Conservation (phyloP, 495 filamentous ascomycete genomes). For the Neurospora hispaniola region DNA sequence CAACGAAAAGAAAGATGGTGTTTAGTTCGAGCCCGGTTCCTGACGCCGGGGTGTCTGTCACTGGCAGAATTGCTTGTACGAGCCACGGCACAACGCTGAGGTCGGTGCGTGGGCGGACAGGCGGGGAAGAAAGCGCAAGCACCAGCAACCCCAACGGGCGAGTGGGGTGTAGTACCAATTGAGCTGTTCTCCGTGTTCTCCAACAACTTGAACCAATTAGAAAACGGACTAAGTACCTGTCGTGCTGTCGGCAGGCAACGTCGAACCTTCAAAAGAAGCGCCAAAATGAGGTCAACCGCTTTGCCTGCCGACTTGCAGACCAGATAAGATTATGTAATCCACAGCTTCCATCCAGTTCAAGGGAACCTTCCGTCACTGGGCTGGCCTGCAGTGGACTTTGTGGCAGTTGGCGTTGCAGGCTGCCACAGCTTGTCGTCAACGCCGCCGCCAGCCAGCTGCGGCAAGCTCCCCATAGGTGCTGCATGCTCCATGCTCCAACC, state of each 20-base stretch:
- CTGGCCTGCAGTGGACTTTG: neutral
- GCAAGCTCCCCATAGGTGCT: neutral
- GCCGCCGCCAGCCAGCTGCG: neutral
- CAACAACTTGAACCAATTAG: neutral
- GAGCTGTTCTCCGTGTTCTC: neutral
- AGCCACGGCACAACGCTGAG: neutral
- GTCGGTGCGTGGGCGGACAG: neutral
- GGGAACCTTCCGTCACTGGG: neutral
- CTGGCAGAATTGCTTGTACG: neutral
- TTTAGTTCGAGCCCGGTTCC: neutral
- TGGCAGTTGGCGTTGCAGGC: conserved; percentile 14
- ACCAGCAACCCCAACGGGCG: neutral
- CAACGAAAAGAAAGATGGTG: neutral
- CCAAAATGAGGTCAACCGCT: neutral
- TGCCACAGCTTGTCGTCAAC: conserved; percentile 31
- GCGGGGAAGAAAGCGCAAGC: neutral
- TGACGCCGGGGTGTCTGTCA: neutral
- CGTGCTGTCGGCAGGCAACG: neutral
- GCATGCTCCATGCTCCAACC: neutral
- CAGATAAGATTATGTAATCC: conserved; percentile 15
- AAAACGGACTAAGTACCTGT: neutral
- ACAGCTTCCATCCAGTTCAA: neutral
- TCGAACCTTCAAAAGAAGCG: neutral
- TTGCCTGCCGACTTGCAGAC: neutral
- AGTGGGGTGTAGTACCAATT: neutral